Percentiles rank a stretch among this genome's conserved stretches.
Conservation (phyloP, 108 stramenopile species). For the Skeletonema costatum region DNA sequence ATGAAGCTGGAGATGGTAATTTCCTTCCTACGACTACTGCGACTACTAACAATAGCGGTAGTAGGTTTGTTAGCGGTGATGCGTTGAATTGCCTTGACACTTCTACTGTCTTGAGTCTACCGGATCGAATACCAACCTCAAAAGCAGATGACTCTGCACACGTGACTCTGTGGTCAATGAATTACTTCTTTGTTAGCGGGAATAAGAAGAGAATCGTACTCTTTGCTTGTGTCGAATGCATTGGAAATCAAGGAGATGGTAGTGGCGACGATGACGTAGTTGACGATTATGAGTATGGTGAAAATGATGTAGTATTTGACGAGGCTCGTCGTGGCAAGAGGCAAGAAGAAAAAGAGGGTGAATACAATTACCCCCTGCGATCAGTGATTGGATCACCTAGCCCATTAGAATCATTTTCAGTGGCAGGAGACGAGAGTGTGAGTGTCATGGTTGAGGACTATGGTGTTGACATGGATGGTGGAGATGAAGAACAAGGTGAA, state of each 20-base stretch:
- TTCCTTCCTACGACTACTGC: constrained; percentile 7
- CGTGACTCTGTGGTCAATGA: constrained; percentile 87
- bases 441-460: constrained; percentile 34
- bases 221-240: constrained; percentile 86
- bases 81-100: constrained; percentile 7
- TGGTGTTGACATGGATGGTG: constrained; percentile 19
- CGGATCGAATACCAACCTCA: constrained; percentile 22
- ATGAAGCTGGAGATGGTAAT: constrained; percentile 20
- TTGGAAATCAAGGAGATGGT: constrained; percentile 40
- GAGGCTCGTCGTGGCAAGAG: constrained; percentile 34
- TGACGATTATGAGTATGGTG: constrained; percentile 48
- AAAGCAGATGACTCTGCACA: constrained; percentile 25
- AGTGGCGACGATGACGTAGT: constrained; percentile 42
- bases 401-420: not conserved
- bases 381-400: not conserved
- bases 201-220: constrained; percentile 84
- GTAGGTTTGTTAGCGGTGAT: constrained; percentile 25
- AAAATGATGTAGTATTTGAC: constrained; percentile 47
- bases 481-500: constrained; percentile 33
- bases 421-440: constrained; percentile 26
- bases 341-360: constrained; percentile 26
- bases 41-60: not conserved
- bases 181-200: constrained; percentile 95
- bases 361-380: not conserved
- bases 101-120: constrained; percentile 10